Conservation (phyloP, 257 asterid genomes). For the Sherardia arvensis region DNA sequence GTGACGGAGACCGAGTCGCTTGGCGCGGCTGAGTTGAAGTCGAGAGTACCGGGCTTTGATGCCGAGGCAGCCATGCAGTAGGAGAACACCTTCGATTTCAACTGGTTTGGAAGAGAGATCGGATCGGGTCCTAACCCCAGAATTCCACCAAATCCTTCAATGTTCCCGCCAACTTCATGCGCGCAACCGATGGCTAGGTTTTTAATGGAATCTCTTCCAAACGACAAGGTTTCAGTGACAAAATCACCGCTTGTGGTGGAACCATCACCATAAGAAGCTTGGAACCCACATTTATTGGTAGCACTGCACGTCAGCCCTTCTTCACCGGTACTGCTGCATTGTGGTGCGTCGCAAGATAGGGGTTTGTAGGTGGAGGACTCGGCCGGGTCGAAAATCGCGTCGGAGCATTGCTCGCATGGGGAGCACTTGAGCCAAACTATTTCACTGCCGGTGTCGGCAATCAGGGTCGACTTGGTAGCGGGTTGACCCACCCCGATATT, state of each 20-base stretch:
- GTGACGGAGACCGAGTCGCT: constrained; percentile 2
- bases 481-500: not conserved
- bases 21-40: constrained; percentile 9
- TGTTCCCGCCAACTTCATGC: not conserved
- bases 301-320: not conserved
- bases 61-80: constrained; percentile 11
- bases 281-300: not conserved
- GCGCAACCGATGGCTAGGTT: constrained; percentile 16
- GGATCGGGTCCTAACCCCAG: constrained; percentile 9
- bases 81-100: constrained; percentile 10
- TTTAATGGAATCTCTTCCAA: not conserved
- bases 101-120: constrained; percentile 5
- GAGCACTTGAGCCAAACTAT: not conserved
- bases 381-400: not conserved
- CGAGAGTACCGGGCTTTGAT: constrained; percentile 7
- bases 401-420: not conserved
- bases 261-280: fast-evolving
- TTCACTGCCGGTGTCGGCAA: constrained; percentile 1
- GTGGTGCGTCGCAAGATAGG: not conserved
- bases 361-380: not conserved
- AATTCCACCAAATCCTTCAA: not conserved
- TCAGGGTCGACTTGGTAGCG: not conserved
- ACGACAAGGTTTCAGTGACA: not conserved
- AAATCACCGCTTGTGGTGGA: not conserved
- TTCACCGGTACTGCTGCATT: not conserved